Percentiles rank a stretch among this genome's conserved stretches.
phyloP scores from a whole-genome alignment of 352 stramenopile species.

The Phytophthora uliginosa region DNA sequence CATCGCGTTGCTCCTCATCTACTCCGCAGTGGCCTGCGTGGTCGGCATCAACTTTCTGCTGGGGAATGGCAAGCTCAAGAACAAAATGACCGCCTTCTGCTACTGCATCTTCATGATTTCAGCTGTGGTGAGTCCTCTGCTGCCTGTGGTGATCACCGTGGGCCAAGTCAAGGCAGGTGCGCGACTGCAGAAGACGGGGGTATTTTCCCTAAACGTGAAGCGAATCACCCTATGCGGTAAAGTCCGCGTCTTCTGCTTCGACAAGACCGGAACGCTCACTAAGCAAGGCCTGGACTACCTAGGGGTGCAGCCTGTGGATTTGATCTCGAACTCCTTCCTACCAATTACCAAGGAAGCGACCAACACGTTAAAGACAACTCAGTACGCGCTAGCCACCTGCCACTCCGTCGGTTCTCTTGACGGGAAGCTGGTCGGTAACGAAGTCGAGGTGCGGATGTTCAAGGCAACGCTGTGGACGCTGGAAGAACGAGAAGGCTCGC shows the following conservation, averaged over 20 bases:
- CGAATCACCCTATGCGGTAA: conserved; percentile 87
- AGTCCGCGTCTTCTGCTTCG: conserved; percentile 85
- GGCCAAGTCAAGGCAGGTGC: conserved; percentile 76
- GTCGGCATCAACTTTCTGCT: conserved; percentile 60
- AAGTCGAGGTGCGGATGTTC: conserved; percentile 84
- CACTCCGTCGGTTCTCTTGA: conserved; percentile 69
- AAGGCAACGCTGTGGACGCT: conserved; percentile 54
- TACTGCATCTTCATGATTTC: conserved; percentile 75
- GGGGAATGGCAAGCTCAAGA: conserved; percentile 56
- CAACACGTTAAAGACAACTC: conserved; percentile 14
- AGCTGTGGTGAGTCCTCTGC: conserved; percentile 69
- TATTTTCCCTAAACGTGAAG: conserved; percentile 77
- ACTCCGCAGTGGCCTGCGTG: conserved; percentile 60
- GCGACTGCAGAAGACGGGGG: conserved; percentile 60
- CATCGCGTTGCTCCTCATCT: conserved; percentile 66
- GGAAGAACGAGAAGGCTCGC: conserved; percentile 29
- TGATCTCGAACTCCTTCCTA: conserved; percentile 19
- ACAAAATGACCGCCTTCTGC: conserved; percentile 62
- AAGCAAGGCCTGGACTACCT: conserved; percentile 85
- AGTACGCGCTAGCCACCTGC: conserved; percentile 66
- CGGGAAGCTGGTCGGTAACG: conserved; percentile 73
- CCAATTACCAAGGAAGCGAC: conserved; percentile 26
- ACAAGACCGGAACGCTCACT: conserved; percentile 91
- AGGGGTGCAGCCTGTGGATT: conserved; percentile 36
- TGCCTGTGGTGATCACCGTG: conserved; percentile 85